Evolutionary conservation across 140 eudicot species (phyloP), one percentile per base, ranked within the genome.

Genomic region (Ambrosia hybrid): DNA sequence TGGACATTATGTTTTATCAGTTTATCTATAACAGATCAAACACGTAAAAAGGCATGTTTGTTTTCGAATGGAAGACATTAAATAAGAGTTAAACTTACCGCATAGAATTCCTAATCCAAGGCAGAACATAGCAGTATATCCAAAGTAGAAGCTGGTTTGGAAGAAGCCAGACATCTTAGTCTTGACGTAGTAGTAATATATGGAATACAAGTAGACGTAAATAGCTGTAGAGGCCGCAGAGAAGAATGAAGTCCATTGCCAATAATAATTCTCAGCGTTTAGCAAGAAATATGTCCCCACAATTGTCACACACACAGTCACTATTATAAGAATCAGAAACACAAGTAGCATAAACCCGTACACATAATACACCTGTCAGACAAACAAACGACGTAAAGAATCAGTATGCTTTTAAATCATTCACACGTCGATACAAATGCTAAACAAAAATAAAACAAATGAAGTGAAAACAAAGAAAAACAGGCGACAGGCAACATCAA

Each of bases 221-320:
- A 93, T 76, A 71, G 91, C 98, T 46, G 98, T 93, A 16, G 98
- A 93, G 43, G 91, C 93, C 9, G 98, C 98, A 5, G 98, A 93
- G 82, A 87, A 85, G 89, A 93, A 93, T 2, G 98, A 90, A 70
- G 98, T 93, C 97, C 97, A 93, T 68, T 93, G 98, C 98, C 98
- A 93, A 79, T 93, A 93, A 65, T 93, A 93, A 75, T 93, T 93
- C 88, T 93, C 98, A 38, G 98, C 98, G 68, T 93, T 90, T 60
- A 93, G 83, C 87, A 93, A 72, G 91, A 93, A 93, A 76, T 93
- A 93, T 67, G 98, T 86, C 56, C 97, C 98, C 72, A 93, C 98
- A 75, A 90, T 90, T 5, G 98, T 93, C 83, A 93, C 98, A 38
- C 98, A 93, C 60, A 90, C 94, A 2, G 98, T 88, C 60, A 93